Conservation (phyloP, 495 filamentous ascomycete genomes). For the Penicillium paxilli region DNA sequence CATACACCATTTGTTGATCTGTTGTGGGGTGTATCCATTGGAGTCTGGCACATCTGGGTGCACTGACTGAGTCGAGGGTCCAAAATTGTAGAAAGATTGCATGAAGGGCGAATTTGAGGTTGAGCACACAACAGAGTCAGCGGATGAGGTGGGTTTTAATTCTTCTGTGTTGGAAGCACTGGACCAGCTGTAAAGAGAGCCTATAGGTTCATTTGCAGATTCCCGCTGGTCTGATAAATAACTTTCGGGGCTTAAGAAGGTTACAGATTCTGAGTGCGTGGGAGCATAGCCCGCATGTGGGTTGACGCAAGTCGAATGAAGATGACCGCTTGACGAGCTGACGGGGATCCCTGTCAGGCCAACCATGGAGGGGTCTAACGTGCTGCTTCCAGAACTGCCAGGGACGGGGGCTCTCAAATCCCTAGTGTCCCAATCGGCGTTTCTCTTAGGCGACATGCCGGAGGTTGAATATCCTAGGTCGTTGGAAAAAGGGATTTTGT, state of each 20-base stretch:
- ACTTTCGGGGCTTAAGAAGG: conserved; percentile 16
- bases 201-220: conserved; percentile 18
- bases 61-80: neutral
- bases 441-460: conserved; percentile 8
- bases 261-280: conserved; percentile 4
- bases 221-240: conserved; percentile 17
- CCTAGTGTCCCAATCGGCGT: neutral
- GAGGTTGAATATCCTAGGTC: neutral
- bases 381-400: conserved; percentile 2
- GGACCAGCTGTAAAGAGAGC: conserved; percentile 26
- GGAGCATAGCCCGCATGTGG: conserved; percentile 6
- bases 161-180: conserved; percentile 19
- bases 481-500: neutral
- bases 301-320: conserved; percentile 14
- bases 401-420: conserved; percentile 1
- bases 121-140: conserved; percentile 3
- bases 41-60: neutral
- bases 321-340: conserved; percentile 6
- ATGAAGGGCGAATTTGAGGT: conserved; percentile 20
- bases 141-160: conserved; percentile 6
- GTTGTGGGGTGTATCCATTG: conserved; percentile 19
- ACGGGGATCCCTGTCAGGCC: conserved; percentile 18
- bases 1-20: conserved; percentile 26
- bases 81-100: conserved; percentile 15
- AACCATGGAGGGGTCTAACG: conserved; percentile 4